Evolutionary conservation across 345 rosid genomes (phyloP), one percentile per base, ranked within the genome.

Genomic region (Hibiscus mutabilis): DNA sequence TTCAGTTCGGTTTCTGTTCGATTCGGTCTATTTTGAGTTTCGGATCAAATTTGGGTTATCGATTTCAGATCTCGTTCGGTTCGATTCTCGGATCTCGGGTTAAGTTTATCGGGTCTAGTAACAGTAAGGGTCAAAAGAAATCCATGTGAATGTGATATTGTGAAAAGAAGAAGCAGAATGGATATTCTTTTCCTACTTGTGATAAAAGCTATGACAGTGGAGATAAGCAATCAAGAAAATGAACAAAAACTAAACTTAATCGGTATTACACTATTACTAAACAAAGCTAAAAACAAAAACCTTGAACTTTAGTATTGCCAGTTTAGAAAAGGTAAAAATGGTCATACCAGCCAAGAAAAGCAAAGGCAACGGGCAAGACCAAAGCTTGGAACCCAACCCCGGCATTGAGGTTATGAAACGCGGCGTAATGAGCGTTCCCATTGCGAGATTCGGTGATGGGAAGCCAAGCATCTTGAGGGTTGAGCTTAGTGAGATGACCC

Each of bases 391-490:
- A 94, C 21, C 98, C 98, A 73, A 94, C 84, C 22, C 98, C 98
- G 55, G 97, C 98, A 76, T 94, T 94, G 18, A 94, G 83, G 68
- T 94, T 94, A 70, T 94, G 98, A 84, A 94, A 94, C 53, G 98
- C 98, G 9, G 98, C 95, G 82, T 94, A 94, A 64, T 94, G 91
- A 75, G 98, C 97, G 75, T 94, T 94, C n/a, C 97, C 98, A 37
- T 94, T 94, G 35, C 98, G 89, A 18, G 98, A 94, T 79, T 94
- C 97, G 0, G 98, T 94, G 63, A 94, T 94, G 14, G 97, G 98
- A 59, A 94, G 96, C 98, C 97, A 94, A 68, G 98, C 97, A 25
- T 94, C 98, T 69, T 94, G 98, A 2, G 98, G 98, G 75, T 94
- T 94, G 6, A 94, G 95, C 85, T 90, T 94, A 3, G 98, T 94